Conservation (phyloP, 768 basidiomycete species). For the Leccinum subgranulosum region DNA sequence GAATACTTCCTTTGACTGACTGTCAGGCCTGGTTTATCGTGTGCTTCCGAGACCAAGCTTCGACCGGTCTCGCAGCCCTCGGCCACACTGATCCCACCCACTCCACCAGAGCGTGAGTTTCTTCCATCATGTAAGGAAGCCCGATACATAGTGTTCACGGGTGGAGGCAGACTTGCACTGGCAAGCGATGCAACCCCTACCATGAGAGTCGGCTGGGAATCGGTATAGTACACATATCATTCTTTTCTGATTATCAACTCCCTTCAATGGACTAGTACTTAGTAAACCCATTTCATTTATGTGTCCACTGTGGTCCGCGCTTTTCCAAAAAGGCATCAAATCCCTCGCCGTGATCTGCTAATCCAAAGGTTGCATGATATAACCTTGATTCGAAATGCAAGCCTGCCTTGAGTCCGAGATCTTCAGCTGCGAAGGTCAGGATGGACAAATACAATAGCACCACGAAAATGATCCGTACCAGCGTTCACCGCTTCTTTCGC, state of each 20-base stretch:
- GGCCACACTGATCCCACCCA: background rate
- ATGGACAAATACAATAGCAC: background rate
- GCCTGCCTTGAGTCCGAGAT: constrained; percentile 44
- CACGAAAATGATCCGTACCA: constrained; percentile 25
- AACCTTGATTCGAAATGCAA: constrained; percentile 45
- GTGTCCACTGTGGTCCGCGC: constrained; percentile 41
- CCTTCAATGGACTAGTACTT: background rate
- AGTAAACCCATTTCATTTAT: constrained; percentile 30
- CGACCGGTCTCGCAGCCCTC: background rate
- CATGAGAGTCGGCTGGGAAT: background rate
- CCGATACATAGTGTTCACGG: background rate
- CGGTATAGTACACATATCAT: background rate
- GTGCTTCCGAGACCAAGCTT: background rate
- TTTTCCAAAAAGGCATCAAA: constrained; percentile 50
- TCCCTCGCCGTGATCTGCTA: constrained; percentile 44
- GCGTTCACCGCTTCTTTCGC: constrained; percentile 53
- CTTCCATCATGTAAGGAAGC: background rate
- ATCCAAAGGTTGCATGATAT: constrained; percentile 51
- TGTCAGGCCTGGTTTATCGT: background rate
- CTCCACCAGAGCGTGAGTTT: background rate
- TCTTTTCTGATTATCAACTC: background rate
- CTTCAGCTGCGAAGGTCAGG: constrained; percentile 35
- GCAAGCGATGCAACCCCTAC: background rate
- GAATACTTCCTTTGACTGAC: background rate
- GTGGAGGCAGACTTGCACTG: background rate